Base-by-base conservation (phyloP, 257 asterid species). In the Solanum bulbocastanum region DNA sequence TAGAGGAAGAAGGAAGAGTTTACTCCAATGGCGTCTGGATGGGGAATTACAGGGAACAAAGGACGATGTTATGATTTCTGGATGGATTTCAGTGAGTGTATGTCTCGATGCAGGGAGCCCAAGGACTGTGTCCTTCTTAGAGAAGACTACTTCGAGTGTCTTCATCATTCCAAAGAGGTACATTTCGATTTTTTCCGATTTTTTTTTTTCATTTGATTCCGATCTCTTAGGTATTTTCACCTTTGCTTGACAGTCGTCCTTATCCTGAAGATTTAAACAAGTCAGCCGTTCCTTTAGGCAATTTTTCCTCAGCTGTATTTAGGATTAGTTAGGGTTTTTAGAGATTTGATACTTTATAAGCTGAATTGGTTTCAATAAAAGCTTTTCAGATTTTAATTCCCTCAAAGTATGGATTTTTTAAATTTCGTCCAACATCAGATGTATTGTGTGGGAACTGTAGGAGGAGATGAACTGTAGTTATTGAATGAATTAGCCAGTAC, bases 11-110 rank as follows among this genome's bases (percentile, higher is more conserved):
- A 4, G 32, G 16, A 33, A 40, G 5, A 42, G 62, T 78, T 42
- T 3, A 3, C 39, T 79, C 25, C 27, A 86, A 97, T 96, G 98
- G 98, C 98, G 89, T 97, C 98, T 33, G 98, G 98, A 35, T 97
- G 98, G 98, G 98, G 98, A 83, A 97, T 97, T 62, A 93, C 98
- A 10, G 99, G 99, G 86, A 97, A 95, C 95, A 96, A 96, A 90
- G 99, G 99, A 4, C 92, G 99, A 69, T 97, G 99, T 88, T 96
- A 97, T 89, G 99, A 97, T 90, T 97, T 97, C 94, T 97, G 99
- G 99, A 93, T 94, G 90, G 98, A 96, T 71, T 97, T 97, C 87
- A 97, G 98, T 86, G 98, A 97, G 62, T 97, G 99, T 87, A 97
- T 96, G 98, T 97, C 99, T 35, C 93, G 92, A 56, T 97, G 98